Evolutionary conservation across 441 rosid species (phyloP).

Genomic region (Erodium chrysanthum): DNA sequence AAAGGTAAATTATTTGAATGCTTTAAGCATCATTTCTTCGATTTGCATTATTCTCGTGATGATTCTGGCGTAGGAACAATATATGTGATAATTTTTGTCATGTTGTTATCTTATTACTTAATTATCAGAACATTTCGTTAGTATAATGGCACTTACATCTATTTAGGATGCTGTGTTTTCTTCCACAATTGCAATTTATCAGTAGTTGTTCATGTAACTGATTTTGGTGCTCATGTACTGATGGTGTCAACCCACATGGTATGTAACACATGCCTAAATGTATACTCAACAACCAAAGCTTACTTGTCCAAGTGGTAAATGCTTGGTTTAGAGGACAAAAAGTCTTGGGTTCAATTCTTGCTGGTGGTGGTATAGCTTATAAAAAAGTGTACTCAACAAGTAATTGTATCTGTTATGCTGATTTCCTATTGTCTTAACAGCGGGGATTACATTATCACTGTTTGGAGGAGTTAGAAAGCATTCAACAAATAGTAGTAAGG

Average conservation of each 20-base stretch:
- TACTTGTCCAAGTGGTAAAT: neutral
- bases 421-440: constrained; percentile 35
- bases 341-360: neutral
- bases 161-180: constrained; percentile 6
- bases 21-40: constrained; percentile 10
- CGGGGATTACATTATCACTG: constrained; percentile 83
- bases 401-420: constrained; percentile 12
- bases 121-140: constrained; percentile 7
- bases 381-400: constrained; percentile 4
- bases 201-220: constrained; percentile 9
- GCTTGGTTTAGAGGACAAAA: neutral
- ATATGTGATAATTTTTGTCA: neutral
- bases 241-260: constrained; percentile 7
- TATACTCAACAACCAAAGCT: constrained; percentile 2
- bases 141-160: neutral
- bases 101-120: constrained; percentile 1
- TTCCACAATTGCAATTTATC: neutral
- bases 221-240: constrained; percentile 5
- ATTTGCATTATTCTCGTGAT: neutral
- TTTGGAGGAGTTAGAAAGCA: constrained; percentile 97
- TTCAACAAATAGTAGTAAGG: constrained; percentile 79
- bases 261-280: neutral
- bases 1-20: constrained; percentile 44
- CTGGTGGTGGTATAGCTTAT: neutral
- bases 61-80: neutral